Conservation (phyloP, 345 rosid species). For the Eucalyptus globulus region DNA sequence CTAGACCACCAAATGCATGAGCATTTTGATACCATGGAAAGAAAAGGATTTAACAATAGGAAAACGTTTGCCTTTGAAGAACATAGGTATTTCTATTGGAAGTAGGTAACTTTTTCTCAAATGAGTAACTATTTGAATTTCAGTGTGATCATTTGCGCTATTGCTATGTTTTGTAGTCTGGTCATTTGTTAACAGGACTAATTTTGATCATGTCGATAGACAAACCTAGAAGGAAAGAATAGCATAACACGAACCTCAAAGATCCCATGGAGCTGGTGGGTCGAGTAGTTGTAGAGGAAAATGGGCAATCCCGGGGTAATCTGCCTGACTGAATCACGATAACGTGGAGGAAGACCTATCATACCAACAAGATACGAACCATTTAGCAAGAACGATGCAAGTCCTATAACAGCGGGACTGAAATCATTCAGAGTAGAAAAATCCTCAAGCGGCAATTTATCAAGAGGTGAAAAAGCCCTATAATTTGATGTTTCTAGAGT, state of each 20-base stretch:
- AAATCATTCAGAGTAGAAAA: neutral
- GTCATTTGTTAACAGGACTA: neutral
- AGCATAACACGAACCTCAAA: conserved; percentile 26
- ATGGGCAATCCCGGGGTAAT: conserved; percentile 60
- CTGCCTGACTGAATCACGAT: conserved; percentile 47
- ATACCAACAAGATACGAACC: neutral
- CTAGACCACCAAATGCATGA: neutral
- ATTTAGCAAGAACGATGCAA: neutral
- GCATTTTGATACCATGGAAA: neutral
- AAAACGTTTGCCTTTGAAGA: neutral
- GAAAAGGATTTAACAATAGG: neutral
- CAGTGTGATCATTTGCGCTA: neutral
- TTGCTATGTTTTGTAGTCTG: neutral
- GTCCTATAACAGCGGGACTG: neutral
- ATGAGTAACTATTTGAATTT: neutral
- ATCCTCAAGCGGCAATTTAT: neutral
- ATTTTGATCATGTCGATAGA: neutral
- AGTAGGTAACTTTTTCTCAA: neutral
- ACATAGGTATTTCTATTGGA: neutral
- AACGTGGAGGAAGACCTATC: conserved; percentile 45
- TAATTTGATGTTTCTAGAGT: neutral
- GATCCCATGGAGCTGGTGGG: conserved; percentile 59
- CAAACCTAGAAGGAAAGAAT: neutral
- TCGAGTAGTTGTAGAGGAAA: conserved; percentile 54
- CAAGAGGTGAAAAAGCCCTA: neutral